phyloP scores from a whole-genome alignment of 2,329 filamentous ascomycete species.

The Xylogone sp. region DNA sequence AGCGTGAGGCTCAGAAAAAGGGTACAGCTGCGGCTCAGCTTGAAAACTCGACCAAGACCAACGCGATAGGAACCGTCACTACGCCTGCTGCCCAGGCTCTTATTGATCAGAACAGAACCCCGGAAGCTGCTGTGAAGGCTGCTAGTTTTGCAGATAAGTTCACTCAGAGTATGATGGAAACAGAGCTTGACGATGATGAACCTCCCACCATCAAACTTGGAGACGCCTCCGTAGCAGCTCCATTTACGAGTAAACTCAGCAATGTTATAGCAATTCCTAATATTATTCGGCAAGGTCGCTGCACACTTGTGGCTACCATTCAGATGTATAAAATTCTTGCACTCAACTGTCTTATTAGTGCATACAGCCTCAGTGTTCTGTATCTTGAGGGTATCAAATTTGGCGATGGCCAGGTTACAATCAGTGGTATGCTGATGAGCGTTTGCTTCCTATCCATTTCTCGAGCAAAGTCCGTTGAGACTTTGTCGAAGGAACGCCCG shows the following conservation, averaged over 20 bases:
- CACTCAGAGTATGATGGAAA: constrained; percentile 83
- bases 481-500: constrained; percentile 91
- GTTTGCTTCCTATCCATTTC: constrained; percentile 99
- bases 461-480: constrained; percentile 93
- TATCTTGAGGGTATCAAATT: constrained; percentile 99
- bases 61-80: constrained; percentile 59
- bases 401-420: constrained; percentile 95
- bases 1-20: constrained; percentile 80
- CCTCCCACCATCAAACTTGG: constrained; percentile 95
- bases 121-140: constrained; percentile 67
- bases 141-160: constrained; percentile 81
- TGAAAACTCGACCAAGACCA: constrained; percentile 51
- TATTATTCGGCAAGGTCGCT: constrained; percentile 95
- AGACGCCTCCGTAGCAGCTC: constrained; percentile 93
- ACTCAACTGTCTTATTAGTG: constrained; percentile 94
- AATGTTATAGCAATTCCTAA: constrained; percentile 97
- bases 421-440: constrained; percentile 99
- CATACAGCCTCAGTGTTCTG: constrained; percentile 92
- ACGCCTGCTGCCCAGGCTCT: constrained; percentile 61
- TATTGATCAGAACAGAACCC: constrained; percentile 52
- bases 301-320: constrained; percentile 95
- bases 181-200: constrained; percentile 79
- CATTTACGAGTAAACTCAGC: constrained; percentile 95
- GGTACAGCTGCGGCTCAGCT: constrained; percentile 52
- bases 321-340: constrained; percentile 99